phyloP scores from a whole-genome alignment of 1,139 yeast species.

The Debaryomyces udenii region DNA sequence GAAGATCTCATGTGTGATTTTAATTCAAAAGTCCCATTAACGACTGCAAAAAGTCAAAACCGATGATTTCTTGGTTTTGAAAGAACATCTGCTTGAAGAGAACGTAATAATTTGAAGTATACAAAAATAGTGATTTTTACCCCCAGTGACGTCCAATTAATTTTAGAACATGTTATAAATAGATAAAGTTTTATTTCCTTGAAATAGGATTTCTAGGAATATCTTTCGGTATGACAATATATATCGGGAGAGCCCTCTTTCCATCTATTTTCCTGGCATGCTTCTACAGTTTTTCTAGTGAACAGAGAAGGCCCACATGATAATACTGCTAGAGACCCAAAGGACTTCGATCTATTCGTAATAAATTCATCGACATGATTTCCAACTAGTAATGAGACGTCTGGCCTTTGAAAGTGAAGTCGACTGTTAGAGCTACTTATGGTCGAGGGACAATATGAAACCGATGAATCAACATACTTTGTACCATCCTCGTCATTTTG shows the following conservation, averaged over 20 bases:
- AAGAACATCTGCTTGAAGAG: too few relatives aligned
- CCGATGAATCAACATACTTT: neutral
- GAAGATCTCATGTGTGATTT: too few relatives aligned
- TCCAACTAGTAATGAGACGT: neutral
- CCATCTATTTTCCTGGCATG: conserved; percentile 33
- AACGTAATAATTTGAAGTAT: too few relatives aligned
- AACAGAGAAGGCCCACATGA: conserved; percentile 42
- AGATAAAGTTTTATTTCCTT: too few relatives aligned
- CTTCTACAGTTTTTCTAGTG: conserved; percentile 27
- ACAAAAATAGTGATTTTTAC: too few relatives aligned
- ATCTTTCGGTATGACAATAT: conserved; percentile 36
- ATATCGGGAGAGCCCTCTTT: conserved; percentile 33
- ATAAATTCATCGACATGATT: neutral
- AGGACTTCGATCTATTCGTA: conserved; percentile 10
- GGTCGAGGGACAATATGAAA: neutral
- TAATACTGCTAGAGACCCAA: conserved; percentile 35
- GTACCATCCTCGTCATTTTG: neutral
- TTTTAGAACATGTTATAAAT: too few relatives aligned
- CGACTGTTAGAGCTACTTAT: neutral
- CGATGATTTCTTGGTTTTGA: too few relatives aligned
- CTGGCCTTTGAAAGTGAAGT: neutral
- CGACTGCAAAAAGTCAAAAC: too few relatives aligned
- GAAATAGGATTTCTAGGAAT: too few relatives aligned
- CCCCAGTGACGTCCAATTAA: too few relatives aligned
- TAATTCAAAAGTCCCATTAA: too few relatives aligned